These are phyloP conservation scores for Pyrenophora tritici-repentis DNA, from an alignment of 2,329 filamentous ascomycete genomes.

Conservation along the genomic window DNA sequence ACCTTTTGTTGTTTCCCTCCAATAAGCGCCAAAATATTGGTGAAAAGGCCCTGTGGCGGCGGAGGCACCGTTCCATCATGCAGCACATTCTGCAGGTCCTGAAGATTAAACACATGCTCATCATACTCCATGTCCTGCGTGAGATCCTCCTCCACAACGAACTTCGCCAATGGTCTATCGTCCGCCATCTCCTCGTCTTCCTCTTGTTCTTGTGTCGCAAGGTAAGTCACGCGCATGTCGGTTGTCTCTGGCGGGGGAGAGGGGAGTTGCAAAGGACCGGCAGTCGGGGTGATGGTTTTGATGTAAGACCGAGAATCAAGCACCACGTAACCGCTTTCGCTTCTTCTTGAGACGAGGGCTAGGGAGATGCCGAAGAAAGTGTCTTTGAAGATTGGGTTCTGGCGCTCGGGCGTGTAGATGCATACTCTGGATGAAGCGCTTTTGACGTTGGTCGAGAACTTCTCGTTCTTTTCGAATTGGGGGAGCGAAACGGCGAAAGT, in stretches of 20 bases:
- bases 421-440: constrained; percentile 56
- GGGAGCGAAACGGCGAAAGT: constrained; percentile 52
- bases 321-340: constrained; percentile 72
- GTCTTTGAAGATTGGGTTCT: constrained; percentile 63
- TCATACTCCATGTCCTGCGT: constrained; percentile 19
- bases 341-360: constrained; percentile 67
- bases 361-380: constrained; percentile 64
- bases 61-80: constrained; percentile 20
- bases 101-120: constrained; percentile 19
- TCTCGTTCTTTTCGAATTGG: constrained; percentile 42
- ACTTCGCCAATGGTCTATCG: constrained; percentile 2
- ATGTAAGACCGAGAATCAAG: constrained; percentile 78
- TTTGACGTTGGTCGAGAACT: constrained; percentile 45
- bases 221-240: constrained; percentile 10
- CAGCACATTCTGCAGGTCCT: constrained; percentile 25
- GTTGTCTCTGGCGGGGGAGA: constrained; percentile 43
- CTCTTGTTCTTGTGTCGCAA: constrained; percentile 9
- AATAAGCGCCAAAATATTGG: constrained; percentile 21
- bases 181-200: constrained; percentile 2
- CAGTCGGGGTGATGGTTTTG: constrained; percentile 51
- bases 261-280: constrained; percentile 31
- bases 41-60: constrained; percentile 23
- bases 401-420: constrained; percentile 68
- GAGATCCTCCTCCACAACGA: constrained; percentile 13
- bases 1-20: constrained; percentile 17